phyloP scores from a whole-genome alignment of 2,329 filamentous ascomycete species.

The Arthrobotrys musiformis region DNA sequence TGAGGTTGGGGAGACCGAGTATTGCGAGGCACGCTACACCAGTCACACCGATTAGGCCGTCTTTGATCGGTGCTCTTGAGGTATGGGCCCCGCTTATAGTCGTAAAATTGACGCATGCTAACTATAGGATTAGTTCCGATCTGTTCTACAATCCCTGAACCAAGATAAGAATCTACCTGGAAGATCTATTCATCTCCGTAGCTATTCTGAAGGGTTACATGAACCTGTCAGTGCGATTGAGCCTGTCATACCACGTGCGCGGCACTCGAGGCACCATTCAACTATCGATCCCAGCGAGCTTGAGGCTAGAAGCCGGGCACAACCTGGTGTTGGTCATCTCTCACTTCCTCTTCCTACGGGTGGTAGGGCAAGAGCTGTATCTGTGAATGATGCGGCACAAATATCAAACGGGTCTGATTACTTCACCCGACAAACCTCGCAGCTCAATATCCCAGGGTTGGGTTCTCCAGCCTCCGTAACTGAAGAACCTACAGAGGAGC shows the following conservation, averaged over 20 bases:
- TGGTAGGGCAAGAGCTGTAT: constrained; percentile 68
- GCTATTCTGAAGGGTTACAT: constrained; percentile 73
- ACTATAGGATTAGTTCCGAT: constrained; percentile 71
- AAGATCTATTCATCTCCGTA: constrained; percentile 74
- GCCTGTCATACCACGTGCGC: constrained; percentile 62
- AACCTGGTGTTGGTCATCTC: constrained; percentile 10
- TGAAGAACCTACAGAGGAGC: constrained; percentile 10
- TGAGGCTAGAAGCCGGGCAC: not conserved
- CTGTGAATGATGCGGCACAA: constrained; percentile 69
- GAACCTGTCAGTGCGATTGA: constrained; percentile 61
- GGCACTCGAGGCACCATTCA: constrained; percentile 62
- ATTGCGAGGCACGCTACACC: constrained; percentile 74
- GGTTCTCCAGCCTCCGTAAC: not conserved
- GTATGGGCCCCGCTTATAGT: constrained; percentile 32
- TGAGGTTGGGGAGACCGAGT: constrained; percentile 80
- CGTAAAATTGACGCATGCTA: not conserved
- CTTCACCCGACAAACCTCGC: constrained; percentile 21
- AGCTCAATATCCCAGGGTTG: not conserved
- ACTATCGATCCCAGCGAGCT: constrained; percentile 43
- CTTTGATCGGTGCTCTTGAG: constrained; percentile 89
- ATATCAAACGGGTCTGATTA: constrained; percentile 39
- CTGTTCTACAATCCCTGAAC: constrained; percentile 86
- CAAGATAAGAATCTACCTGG: constrained; percentile 78
- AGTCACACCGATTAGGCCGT: constrained; percentile 84
- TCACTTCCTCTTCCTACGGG: constrained; percentile 57